Evolutionary conservation across 306 rosid species (phyloP).

Genomic region (Elaeagnus macrophylla): DNA sequence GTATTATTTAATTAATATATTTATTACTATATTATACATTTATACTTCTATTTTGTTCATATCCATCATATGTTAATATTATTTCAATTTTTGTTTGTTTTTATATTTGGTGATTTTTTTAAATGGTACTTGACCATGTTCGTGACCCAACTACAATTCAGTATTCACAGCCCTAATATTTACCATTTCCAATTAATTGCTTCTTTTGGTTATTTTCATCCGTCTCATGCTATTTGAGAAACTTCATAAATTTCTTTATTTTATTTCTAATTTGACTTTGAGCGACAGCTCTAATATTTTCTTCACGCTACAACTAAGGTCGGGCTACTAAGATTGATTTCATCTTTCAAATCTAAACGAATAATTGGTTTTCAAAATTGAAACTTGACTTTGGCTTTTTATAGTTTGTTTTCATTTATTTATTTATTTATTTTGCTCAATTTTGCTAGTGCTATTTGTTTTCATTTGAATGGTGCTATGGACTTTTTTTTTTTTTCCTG

Average conservation of each 20-base stretch:
- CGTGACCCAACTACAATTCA: conserved; percentile 45
- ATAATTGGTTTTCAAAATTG: conserved; percentile 11
- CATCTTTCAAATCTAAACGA: background rate
- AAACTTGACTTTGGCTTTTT: background rate
- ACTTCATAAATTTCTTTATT: background rate
- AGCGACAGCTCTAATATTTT: background rate
- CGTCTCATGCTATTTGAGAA: conserved; percentile 17
- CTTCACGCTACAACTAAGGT: background rate
- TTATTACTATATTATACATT: background rate
- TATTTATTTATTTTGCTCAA: background rate
- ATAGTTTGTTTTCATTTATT: no score
- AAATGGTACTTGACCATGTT: conserved; percentile 41
- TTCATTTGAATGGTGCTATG: background rate
- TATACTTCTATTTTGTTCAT: background rate
- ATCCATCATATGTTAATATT: background rate
- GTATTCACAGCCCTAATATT: conserved; percentile 10
- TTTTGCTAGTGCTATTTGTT: background rate
- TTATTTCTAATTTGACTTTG: background rate
- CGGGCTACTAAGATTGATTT: background rate
- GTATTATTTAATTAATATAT: background rate
- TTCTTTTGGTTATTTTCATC: conserved; percentile 18
- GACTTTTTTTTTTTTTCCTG: background rate
- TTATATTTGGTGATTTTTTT: conserved; percentile 23
- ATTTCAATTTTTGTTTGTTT: background rate
- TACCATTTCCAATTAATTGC: conserved; percentile 39